Percentiles rank a stretch among this genome's conserved stretches.
Evolutionary conservation across 352 stramenopile species (phyloP).

Genomic region (Phytophthora europaea): DNA sequence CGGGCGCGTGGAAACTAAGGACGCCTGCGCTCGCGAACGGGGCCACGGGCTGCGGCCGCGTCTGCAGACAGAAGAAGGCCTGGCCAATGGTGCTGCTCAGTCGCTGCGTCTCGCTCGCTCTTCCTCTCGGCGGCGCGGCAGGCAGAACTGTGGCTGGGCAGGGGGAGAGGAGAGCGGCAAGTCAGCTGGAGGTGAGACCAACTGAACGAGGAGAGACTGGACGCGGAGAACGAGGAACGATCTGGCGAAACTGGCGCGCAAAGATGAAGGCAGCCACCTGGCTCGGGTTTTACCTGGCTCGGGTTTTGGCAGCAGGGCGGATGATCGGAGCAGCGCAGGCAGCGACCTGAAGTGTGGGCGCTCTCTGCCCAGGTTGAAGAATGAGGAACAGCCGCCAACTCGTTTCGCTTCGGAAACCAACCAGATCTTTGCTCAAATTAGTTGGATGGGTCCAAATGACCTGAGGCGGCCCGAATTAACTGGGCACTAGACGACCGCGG

Average conservation of each 20-base stretch:
- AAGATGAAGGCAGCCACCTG: slow-evolving; percentile 4
- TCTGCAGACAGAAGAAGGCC: slow-evolving; percentile 66
- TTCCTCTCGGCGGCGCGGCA: slow-evolving; percentile 32
- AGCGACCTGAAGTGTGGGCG: not conserved
- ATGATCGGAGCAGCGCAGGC: not conserved
- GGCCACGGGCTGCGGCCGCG: slow-evolving; percentile 42
- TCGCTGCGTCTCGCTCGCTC: slow-evolving; percentile 32
- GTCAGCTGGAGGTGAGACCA: slow-evolving; percentile 24
- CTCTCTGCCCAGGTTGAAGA: slow-evolving; percentile 14
- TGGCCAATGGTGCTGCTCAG: slow-evolving; percentile 61
- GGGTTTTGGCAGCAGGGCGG: not conserved
- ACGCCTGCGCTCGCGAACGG: slow-evolving; percentile 34
- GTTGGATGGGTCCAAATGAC: not conserved
- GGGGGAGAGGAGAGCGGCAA: slow-evolving; percentile 3
- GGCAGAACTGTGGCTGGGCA: slow-evolving; percentile 22
- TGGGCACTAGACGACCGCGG: too few relatives aligned
- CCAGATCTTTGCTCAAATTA: slow-evolving; percentile 6
- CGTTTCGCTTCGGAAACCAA: not conserved
- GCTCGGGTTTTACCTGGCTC: not conserved
- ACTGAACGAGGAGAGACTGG: slow-evolving; percentile 31
- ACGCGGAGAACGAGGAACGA: slow-evolving; percentile 28
- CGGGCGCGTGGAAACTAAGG: slow-evolving; percentile 31
- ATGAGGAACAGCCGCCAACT: not conserved
- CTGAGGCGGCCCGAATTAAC: not conserved
- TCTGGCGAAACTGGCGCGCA: slow-evolving; percentile 18